Evolutionary conservation across 305 asterid species (phyloP).

Genomic region (Fraxinus latifolia): DNA sequence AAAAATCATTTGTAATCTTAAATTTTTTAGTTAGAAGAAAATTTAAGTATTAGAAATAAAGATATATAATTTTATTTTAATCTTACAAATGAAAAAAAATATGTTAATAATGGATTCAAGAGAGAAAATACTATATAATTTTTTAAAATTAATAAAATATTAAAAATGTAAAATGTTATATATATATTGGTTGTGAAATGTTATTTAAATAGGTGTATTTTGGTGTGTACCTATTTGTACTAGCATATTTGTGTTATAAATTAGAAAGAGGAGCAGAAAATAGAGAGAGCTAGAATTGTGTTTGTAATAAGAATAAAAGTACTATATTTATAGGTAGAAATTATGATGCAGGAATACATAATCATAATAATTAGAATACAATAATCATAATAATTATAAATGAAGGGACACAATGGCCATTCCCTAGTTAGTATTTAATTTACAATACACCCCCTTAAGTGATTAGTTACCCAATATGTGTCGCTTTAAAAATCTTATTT

Average conservation of each 20-base stretch:
- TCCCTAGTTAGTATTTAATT: not conserved
- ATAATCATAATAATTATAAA: too few species aligned
- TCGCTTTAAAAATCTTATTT: not conserved
- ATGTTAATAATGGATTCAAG: not conserved
- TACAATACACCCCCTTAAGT: not conserved
- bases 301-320: not conserved
- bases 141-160: too few species aligned
- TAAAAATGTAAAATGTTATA: not conserved
- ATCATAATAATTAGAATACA: not conserved
- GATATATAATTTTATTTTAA: not conserved
- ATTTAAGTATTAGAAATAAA: not conserved
- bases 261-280: not conserved
- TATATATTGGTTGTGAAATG: not conserved
- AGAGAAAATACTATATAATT: too few species aligned
- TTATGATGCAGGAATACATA: not conserved
- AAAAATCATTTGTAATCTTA: not conserved
- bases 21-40: not conserved
- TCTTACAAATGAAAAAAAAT: too few species aligned
- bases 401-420: not conserved
- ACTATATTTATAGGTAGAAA: not conserved
- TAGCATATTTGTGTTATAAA: not conserved
- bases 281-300: not conserved
- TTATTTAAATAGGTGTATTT: not conserved
- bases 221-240: not conserved
- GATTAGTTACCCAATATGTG: not conserved